phyloP scores from a whole-genome alignment of 2,329 filamentous ascomycete genomes.

The Ophiostoma ips region DNA sequence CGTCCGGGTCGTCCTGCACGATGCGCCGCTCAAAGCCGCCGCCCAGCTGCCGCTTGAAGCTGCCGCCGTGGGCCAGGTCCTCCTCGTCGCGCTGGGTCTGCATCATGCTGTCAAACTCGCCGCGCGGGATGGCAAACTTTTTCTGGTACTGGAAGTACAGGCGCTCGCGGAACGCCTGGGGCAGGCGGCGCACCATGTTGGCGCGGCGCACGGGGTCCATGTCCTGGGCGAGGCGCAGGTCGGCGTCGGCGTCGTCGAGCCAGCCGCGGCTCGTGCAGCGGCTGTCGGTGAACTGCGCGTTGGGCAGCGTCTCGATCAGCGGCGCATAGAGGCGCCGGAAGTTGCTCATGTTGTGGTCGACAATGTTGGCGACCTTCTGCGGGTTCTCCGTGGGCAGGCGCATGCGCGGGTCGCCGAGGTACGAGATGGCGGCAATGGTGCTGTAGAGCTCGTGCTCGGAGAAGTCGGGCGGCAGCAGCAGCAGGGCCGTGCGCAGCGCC shows the following conservation, averaged over 20 bases:
- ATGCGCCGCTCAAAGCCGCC: slow-evolving; percentile 80
- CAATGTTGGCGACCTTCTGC: slow-evolving; percentile 86
- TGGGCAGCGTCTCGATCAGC: slow-evolving; percentile 78
- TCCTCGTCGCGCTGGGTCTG: slow-evolving; percentile 59
- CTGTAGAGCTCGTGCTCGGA: slow-evolving; percentile 79
- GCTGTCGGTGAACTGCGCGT: slow-evolving; percentile 61
- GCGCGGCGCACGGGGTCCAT: slow-evolving; percentile 84
- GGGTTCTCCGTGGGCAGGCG: slow-evolving; percentile 77
- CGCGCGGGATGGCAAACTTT: slow-evolving; percentile 72
- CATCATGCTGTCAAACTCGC: slow-evolving; percentile 77
- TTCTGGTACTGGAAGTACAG: slow-evolving; percentile 92
- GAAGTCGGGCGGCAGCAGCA: slow-evolving; percentile 73
- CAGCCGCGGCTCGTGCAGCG: slow-evolving; percentile 44
- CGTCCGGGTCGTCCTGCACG: slow-evolving; percentile 25
- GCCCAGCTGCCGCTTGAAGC: slow-evolving; percentile 58
- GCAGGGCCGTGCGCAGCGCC: slow-evolving; percentile 74
- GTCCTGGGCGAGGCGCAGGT: slow-evolving; percentile 66
- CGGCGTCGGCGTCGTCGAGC: slow-evolving; percentile 48
- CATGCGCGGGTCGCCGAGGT: slow-evolving; percentile 96
- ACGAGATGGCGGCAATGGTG: slow-evolving; percentile 84
- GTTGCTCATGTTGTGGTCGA: slow-evolving; percentile 77
- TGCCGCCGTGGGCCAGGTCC: slow-evolving; percentile 32
- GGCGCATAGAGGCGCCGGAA: slow-evolving; percentile 87
- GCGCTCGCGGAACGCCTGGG: slow-evolving; percentile 71
- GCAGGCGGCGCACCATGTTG: slow-evolving; percentile 91